Conservation (phyloP, 176 grass and related monocot genomes). For the Bonia amplexicaulis region DNA sequence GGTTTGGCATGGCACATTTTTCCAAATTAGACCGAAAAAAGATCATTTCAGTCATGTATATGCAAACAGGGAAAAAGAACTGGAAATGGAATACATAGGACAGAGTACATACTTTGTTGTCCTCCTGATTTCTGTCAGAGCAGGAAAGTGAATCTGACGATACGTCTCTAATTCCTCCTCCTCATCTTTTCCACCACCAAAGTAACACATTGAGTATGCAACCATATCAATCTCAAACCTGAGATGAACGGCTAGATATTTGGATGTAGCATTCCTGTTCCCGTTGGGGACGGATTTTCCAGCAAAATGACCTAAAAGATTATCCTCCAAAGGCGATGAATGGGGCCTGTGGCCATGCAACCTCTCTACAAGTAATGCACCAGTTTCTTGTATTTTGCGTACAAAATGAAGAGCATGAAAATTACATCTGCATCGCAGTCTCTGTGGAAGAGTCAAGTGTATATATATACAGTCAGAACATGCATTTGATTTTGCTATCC, state of each 20-base stretch:
- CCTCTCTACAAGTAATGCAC: slow-evolving; percentile 79
- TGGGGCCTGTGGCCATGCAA: slow-evolving; percentile 52
- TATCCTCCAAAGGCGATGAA: slow-evolving; percentile 50
- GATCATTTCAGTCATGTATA: background rate
- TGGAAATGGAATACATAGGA: background rate
- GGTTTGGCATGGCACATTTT: background rate
- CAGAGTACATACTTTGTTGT: slow-evolving; percentile 67
- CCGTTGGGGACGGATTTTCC: slow-evolving; percentile 20
- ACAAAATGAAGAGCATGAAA: slow-evolving; percentile 94
- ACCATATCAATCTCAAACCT: slow-evolving; percentile 99
- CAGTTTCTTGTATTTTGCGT: slow-evolving; percentile 77
- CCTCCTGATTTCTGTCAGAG: slow-evolving; percentile 68
- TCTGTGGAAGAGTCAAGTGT: slow-evolving; percentile 41
- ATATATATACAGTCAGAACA: slow-evolving; percentile 14
- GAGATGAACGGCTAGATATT: slow-evolving; percentile 91
- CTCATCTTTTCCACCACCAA: slow-evolving; percentile 97
- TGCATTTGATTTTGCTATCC: background rate
- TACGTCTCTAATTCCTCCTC: slow-evolving; percentile 83
- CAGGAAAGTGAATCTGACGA: slow-evolving; percentile 86
- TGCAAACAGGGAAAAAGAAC: background rate
- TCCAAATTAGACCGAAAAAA: background rate
- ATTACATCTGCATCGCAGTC: slow-evolving; percentile 93
- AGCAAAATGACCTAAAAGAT: slow-evolving; percentile 74
- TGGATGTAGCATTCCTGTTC: slow-evolving; percentile 41
- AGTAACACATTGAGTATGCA: slow-evolving; percentile 95